Evolutionary conservation across 345 rosid genomes (phyloP), one percentile per base, ranked within the genome.

Genomic region (Salix koriyanagi): DNA sequence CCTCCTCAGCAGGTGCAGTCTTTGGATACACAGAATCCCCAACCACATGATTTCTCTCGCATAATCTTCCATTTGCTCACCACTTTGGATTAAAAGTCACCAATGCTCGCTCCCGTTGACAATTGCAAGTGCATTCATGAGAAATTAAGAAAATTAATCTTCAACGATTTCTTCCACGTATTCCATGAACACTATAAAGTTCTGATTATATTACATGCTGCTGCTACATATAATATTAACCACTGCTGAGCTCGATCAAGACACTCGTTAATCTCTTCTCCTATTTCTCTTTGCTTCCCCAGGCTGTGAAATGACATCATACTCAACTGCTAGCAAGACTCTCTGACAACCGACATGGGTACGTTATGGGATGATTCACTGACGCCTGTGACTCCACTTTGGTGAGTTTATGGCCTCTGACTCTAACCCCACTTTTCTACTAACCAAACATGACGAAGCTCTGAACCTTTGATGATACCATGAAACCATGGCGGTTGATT

Each of bases 331-430:
- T 13, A 46, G 50, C 4, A 46, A 46, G 50, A 46, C 50, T 46
- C 15, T 46, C 1, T 46, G 50, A 46, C 54, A 18, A n/a, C 11
- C 19, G 9, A 44, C 28, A 6, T 9, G 28, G 15, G 9, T 1
- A 8, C 1, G 30, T 28, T 58, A 34, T 58, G 46, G 67, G 6
- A 62, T 73, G 76, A 61, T 56, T 21, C 12, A 37, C 6, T 32
- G 78, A 37, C 48, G 71, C 64, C 34, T 23, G 28, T 41, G 50
- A 13, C 28, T 69, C 67, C 82, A 52, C 76, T 74, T 75, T 37
- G 77, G 56, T 11, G 37, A 52, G 74, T 67, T 67, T 42, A 52
- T 80, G 83, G 77, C 54, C 66, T 30, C 70, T 80, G 83, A 80
- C 83, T 80, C 77, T 42, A 60, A 67, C 25, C 74, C 83, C 83